Base-by-base conservation (phyloP, 2,329 filamentous ascomycete genomes). In the Alternaria sp. region DNA sequence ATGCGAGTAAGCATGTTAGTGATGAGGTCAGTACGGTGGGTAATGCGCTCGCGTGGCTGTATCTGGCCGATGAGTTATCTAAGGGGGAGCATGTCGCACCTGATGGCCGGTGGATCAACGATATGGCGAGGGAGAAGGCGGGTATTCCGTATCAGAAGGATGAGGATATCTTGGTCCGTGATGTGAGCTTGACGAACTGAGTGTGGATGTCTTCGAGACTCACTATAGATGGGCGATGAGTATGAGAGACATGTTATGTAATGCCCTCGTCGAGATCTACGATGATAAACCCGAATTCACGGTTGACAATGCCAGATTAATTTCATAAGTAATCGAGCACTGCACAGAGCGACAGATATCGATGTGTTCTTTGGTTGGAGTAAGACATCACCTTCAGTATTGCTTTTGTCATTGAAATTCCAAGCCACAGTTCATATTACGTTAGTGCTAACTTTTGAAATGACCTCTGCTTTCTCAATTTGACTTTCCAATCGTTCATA, bases 21-120 rank as follows among this genome's bases (percentile, higher is more conserved):
- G 92, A 96, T 74, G 92, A 96, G 76, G 91, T 95, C 1, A 88
- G 90, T 64, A 96, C 92, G 0, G 91, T 93, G 1, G 92, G 92
- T 0, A 94, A 94, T 76, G 89, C 90, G 1, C 81, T 95, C 12
- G 84, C 83, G 21, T 96, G 91, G 91, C 86, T 92, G 76, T 95
- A 92, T 76, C 83, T 96, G n/a, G 90, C 90, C 0, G 86, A 88
- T 69, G 88, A 87, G 75, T 85, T 91, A 77, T 82, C 85, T 21
- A 86, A 89, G 69, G 86, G 86, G 2, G 82, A 87, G 69, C 78
- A 81, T 57, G 69, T 92, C 21, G 81, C 83, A 62, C 90, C 90
- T 1, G 81, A 89, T 50, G 87, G 86, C 64, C 83, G 80, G 57
- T 93, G 90, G 91, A 87, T 93, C 61, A 91, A 91, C 72, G 90